phyloP scores from a whole-genome alignment of 345 rosid genomes.

The Trapa bicornis region DNA sequence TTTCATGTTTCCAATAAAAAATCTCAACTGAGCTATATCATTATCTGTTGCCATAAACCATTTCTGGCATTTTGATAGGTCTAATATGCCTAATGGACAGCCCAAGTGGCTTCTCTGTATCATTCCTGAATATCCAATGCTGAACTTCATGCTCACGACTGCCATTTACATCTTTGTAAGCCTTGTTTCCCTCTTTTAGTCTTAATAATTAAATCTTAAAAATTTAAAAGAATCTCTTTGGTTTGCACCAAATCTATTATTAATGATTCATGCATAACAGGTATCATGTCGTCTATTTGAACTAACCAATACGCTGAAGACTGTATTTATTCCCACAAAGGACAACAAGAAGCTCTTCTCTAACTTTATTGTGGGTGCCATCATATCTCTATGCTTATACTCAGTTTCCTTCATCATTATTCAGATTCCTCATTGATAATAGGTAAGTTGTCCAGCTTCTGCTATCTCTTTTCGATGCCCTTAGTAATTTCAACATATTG shows the following conservation, averaged over 20 bases:
- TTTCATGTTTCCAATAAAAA: neutral
- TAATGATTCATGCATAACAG: slow-evolving; percentile 21
- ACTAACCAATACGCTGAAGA: slow-evolving; percentile 64
- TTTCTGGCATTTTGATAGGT: slow-evolving; percentile 19
- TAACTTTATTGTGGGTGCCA: slow-evolving; percentile 53
- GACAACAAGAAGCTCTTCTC: slow-evolving; percentile 50
- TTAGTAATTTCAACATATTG: neutral
- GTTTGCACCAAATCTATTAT: neutral
- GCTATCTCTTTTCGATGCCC: neutral
- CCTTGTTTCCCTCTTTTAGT: neutral
- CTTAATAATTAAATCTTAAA: neutral
- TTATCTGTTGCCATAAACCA: neutral
- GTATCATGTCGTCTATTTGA: slow-evolving; percentile 73
- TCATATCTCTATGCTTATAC: slow-evolving; percentile 45
- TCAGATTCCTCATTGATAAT: slow-evolving; percentile 50
- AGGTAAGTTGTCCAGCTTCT: slow-evolving; percentile 27
- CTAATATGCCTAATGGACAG: slow-evolving; percentile 78
- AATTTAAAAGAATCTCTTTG: neutral
- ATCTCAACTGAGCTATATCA: neutral
- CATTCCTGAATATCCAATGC: slow-evolving; percentile 79
- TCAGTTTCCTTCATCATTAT: slow-evolving; percentile 54
- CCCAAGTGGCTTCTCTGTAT: slow-evolving; percentile 96
- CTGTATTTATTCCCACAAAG: slow-evolving; percentile 61
- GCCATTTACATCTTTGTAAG: slow-evolving; percentile 77
- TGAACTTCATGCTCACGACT: slow-evolving; percentile 92